Percentiles rank a stretch among this genome's conserved stretches.
Conservation (phyloP, 805 yeast genomes). For the Nakazawaea ishiwadae region DNA sequence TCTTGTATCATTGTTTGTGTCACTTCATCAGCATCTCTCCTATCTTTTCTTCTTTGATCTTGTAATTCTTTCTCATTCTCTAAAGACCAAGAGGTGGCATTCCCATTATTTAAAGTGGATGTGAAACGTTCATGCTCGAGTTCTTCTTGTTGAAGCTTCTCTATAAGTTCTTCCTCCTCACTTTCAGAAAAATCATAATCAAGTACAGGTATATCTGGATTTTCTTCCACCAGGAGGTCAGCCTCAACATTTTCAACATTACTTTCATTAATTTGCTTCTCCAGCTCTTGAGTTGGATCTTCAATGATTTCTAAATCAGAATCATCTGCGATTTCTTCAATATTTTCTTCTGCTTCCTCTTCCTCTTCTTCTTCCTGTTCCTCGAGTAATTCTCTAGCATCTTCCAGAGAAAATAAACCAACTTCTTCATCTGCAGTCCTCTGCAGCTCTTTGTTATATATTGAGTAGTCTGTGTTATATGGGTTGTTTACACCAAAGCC, state of each 20-base stretch:
- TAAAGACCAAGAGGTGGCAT: constrained; percentile 22
- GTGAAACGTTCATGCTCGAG: constrained; percentile 66
- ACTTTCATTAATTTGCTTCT: neutral
- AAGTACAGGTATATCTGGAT: constrained; percentile 6
- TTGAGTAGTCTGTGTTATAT: constrained; percentile 12
- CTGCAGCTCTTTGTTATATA: constrained; percentile 2
- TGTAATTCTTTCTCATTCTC: constrained; percentile 46
- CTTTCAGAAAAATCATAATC: constrained; percentile 72
- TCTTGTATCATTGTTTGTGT: constrained; percentile 81
- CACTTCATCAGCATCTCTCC: constrained; percentile 89
- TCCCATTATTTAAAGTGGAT: constrained; percentile 27
- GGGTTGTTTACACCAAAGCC: constrained; percentile 14
- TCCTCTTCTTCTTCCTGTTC: constrained; percentile 16
- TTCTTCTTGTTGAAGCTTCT: constrained; percentile 66
- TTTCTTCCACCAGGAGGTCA: too few species aligned
- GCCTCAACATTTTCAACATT: too few species aligned
- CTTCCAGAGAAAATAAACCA: constrained; percentile 49
- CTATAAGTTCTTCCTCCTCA: constrained; percentile 66
- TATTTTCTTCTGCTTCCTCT: constrained; percentile 16
- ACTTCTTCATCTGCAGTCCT: constrained; percentile 37
- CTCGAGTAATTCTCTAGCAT: constrained; percentile 32
- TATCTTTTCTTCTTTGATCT: constrained; percentile 59
- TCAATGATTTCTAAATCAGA: constrained; percentile 27
- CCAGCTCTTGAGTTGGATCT: neutral
- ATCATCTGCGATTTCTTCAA: constrained; percentile 13